Conservation (phyloP, 2,329 filamentous ascomycete genomes). For the Ascochyta pisi region DNA sequence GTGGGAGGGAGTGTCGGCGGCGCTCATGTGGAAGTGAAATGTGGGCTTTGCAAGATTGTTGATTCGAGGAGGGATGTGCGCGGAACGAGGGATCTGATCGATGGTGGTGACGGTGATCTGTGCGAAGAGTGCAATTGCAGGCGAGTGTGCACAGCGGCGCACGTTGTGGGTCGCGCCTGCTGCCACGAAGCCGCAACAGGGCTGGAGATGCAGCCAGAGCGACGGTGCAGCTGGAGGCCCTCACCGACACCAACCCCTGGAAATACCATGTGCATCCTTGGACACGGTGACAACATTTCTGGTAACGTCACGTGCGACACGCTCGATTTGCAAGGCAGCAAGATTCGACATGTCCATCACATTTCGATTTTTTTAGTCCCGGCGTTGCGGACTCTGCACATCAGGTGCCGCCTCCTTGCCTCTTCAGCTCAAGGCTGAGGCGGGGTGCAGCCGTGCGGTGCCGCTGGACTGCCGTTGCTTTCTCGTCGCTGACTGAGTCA, state of each 20-base stretch:
- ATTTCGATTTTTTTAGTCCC: neutral
- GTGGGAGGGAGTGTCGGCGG: conserved; percentile 19
- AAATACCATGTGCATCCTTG: conserved; percentile 6
- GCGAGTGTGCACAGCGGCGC: conserved; percentile 22
- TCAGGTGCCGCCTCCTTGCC: conserved; percentile 29
- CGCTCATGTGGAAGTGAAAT: conserved; percentile 23
- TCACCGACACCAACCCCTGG: conserved; percentile 15
- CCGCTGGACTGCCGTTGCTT: conserved; percentile 27
- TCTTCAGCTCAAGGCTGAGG: conserved; percentile 20
- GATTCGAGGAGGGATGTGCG: conserved; percentile 23
- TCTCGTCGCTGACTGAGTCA: conserved; percentile 38
- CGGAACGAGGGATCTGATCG: conserved; percentile 24
- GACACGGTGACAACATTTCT: conserved; percentile 7
- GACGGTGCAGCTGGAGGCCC: conserved; percentile 8
- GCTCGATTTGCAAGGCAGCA: conserved; percentile 13
- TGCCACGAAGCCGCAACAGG: conserved; percentile 15
- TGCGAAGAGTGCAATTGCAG: conserved; percentile 19
- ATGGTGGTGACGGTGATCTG: conserved; percentile 24
- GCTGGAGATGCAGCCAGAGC: conserved; percentile 11
- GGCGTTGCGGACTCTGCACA: conserved; percentile 20
- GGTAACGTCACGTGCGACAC: conserved; percentile 17
- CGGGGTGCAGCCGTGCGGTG: conserved; percentile 21
- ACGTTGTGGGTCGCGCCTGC: conserved; percentile 23
- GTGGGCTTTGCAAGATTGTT: conserved; percentile 21
- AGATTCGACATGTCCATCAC: conserved; percentile 11